These are phyloP conservation scores for Anacardium occidentale DNA, from an alignment of 345 rosid species.

Conservation along the genomic window DNA sequence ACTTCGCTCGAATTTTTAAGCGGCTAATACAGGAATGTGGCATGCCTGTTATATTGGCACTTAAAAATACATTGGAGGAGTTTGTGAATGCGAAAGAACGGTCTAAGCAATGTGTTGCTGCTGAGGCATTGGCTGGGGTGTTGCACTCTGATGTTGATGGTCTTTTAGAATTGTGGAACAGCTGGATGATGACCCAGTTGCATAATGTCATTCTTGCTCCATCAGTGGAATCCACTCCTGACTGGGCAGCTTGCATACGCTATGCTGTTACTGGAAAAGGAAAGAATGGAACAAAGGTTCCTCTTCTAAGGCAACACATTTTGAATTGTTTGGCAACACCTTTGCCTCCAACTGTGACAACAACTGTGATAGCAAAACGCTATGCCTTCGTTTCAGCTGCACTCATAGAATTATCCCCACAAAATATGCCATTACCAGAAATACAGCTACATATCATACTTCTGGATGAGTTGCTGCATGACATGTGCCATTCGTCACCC, in stretches of 20 bases:
- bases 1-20: constrained; percentile 93
- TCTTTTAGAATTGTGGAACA: constrained; percentile 76
- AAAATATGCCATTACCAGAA: constrained; percentile 76
- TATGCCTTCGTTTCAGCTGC: constrained; percentile 95
- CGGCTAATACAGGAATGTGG: constrained; percentile 96
- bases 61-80: constrained; percentile 74
- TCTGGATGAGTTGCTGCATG: constrained; percentile 70
- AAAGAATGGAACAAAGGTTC: constrained; percentile 75
- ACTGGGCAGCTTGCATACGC: constrained; percentile 98
- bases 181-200: constrained; percentile 85
- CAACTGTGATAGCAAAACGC: constrained; percentile 88
- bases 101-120: constrained; percentile 97
- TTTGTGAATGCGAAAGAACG: constrained; percentile 88
- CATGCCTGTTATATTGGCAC: constrained; percentile 64
- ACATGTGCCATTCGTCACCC: constrained; percentile 95
- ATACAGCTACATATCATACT: constrained; percentile 63
- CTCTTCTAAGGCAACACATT: constrained; percentile 74
- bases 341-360: constrained; percentile 76
- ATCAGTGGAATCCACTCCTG: constrained; percentile 91
- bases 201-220: constrained; percentile 78
- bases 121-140: constrained; percentile 92
- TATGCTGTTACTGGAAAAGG: constrained; percentile 99
- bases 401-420: constrained; percentile 82
- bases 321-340: constrained; percentile 78
- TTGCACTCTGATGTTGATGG: constrained; percentile 91